phyloP scores from a whole-genome alignment of 1,284 basidiomycete species.

The Ganoderma boninense region DNA sequence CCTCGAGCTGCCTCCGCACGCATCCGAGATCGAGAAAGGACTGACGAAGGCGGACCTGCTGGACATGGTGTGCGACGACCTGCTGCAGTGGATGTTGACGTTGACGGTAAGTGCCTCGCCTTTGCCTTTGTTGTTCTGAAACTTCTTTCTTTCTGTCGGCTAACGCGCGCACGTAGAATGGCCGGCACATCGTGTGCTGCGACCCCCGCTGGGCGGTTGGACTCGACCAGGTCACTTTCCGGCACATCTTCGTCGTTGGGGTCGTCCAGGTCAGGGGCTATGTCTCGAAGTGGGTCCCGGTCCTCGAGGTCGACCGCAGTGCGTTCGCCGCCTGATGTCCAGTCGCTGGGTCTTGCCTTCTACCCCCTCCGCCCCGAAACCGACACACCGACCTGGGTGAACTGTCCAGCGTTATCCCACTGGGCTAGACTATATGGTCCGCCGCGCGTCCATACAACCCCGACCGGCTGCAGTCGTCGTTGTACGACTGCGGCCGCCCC shows the following conservation, averaged over 20 bases:
- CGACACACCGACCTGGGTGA: no score
- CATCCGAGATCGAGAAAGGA: background rate
- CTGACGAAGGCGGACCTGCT: slow-evolving; percentile 21
- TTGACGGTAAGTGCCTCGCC: slow-evolving; percentile 14
- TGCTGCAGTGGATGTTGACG: slow-evolving; percentile 23
- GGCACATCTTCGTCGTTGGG: slow-evolving; percentile 23
- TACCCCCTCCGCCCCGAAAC: no score
- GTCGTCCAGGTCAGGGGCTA: slow-evolving; percentile 25
- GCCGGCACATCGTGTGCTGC: slow-evolving; percentile 19
- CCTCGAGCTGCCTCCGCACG: slow-evolving; percentile 14
- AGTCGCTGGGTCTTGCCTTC: background rate
- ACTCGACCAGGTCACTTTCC: slow-evolving; percentile 24
- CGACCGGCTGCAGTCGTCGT: no score
- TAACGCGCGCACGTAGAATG: slow-evolving; percentile 12
- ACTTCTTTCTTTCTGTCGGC: background rate
- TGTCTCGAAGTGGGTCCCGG: slow-evolving; percentile 25
- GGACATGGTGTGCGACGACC: slow-evolving; percentile 26
- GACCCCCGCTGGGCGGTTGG: slow-evolving; percentile 26
- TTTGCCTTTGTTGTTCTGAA: background rate
- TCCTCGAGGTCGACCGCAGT: slow-evolving; percentile 23
- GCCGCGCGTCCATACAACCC: no score
- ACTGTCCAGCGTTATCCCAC: no score
- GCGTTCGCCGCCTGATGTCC: slow-evolving; percentile 4
- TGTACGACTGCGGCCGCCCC: no score
- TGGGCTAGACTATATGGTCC: no score